A percentile compares a stretch with the other conserved stretches of the same genome.
These are phyloP conservation scores for Tricholomella constricta DNA, from an alignment of 768 basidiomycete genomes.

Conservation along the genomic window DNA sequence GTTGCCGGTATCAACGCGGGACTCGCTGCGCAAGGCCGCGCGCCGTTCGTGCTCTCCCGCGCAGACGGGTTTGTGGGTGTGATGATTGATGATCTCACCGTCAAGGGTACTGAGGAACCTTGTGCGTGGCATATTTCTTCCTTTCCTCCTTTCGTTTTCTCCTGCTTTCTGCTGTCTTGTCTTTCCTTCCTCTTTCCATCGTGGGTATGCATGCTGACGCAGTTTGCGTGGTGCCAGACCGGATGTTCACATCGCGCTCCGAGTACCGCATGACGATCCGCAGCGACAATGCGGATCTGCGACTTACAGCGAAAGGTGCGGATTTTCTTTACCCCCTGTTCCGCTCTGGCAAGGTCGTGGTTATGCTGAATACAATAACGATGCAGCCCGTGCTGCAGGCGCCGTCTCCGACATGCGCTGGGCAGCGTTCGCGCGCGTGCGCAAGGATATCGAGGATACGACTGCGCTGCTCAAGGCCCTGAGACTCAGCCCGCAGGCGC, in stretches of 20 bases:
- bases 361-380: background rate
- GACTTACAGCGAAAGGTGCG: constrained; percentile 76
- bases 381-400: constrained; percentile 43
- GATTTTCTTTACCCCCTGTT: constrained; percentile 10
- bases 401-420: constrained; percentile 50
- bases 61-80: constrained; percentile 89
- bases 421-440: constrained; percentile 36
- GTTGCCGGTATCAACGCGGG: constrained; percentile 90
- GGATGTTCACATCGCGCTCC: constrained; percentile 91
- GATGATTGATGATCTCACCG: constrained; percentile 89
- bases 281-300: constrained; percentile 85
- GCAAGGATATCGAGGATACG: constrained; percentile 34
- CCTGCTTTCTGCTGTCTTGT: too few relatives aligned
- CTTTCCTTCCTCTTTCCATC: background rate
- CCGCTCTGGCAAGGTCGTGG: too few relatives aligned
- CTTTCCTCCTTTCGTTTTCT: background rate
- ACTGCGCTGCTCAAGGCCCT: constrained; percentile 37
- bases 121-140: constrained; percentile 49
- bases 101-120: constrained; percentile 89
- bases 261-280: constrained; percentile 89
- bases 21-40: constrained; percentile 54
- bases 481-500: constrained; percentile 46
- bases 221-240: constrained; percentile 70
- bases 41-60: constrained; percentile 69
- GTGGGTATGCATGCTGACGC: constrained; percentile 2